Base-by-base conservation (phyloP, 1,284 basidiomycete genomes). In the Pseudozyma pruni region DNA sequence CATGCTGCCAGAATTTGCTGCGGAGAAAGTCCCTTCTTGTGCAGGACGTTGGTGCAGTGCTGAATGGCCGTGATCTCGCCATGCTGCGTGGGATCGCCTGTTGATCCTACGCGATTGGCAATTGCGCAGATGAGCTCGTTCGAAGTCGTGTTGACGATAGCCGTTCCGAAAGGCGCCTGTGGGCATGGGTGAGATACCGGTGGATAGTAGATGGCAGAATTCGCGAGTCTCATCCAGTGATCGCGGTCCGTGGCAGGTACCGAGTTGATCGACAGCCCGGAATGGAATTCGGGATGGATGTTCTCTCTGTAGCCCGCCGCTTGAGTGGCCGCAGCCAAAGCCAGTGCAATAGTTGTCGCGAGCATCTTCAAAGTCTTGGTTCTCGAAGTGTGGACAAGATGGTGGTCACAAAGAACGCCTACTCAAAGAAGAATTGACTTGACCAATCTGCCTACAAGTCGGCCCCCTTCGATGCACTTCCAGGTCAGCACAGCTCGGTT, bases 81-180 rank as follows among this genome's bases (percentile, higher is more conserved):
- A 37, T 78, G 75, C 43, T 73, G 48, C 7, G 63, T 60, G 0
- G 75, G 75, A 33, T 76, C 74, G n/a, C 75, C 75, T 1, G 74
- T 76, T 8, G 55, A 48, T 9, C 72, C 64, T 20, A 78, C 74
- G 8, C 57, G 47, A 42, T 78, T 78, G 8, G 71, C 71, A 2
- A 68, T 64, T 3, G 66, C 68, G 37, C 75, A 78, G 22, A 78
- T 58, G 23, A 78, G 66, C 53, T 78, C 75, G 50, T 78, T 57
- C 4, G 61, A 59, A 0, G 75, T 76, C 4, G 75, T 76, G 41
- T 76, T 76, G 37, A 74, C 75, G 14, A 66, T 74, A 9, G 60
- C 70, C 1, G 32, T 44, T 6, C 60, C 68, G 31, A 47, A 75
- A 31, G 57, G 76, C 39, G 37, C 64, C 52, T 41, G 67, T 37